A percentile compares a stretch with the other conserved stretches of the same genome.
Evolutionary conservation across 1,284 basidiomycete species (phyloP).

Genomic region (Kwoniella shivajii): DNA sequence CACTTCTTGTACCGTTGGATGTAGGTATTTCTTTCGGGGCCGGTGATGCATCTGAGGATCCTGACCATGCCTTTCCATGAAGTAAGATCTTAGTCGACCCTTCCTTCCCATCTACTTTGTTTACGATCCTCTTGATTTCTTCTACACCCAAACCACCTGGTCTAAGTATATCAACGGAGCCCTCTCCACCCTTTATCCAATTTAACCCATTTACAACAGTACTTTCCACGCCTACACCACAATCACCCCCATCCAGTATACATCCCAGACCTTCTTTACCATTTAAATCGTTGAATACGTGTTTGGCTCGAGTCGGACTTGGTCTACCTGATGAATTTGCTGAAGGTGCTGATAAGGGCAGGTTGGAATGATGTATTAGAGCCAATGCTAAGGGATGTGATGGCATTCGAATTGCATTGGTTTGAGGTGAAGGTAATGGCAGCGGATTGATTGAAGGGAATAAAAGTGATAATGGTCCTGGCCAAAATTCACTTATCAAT

Average conservation of each 20-base stretch:
- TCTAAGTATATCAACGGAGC: conserved; percentile 77
- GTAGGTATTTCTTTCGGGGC: conserved; percentile 3
- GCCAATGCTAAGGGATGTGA: conserved; percentile 89
- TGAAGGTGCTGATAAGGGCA: conserved; percentile 90
- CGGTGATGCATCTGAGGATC: not conserved
- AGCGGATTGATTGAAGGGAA: conserved; percentile 68
- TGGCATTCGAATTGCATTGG: conserved; percentile 92
- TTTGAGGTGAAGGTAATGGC: conserved; percentile 57
- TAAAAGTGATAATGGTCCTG: conserved; percentile 87
- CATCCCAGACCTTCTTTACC: conserved; percentile 64
- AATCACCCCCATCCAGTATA: conserved; percentile 91
- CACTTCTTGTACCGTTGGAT: not conserved
- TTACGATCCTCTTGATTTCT: conserved; percentile 69
- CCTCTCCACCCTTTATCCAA: conserved; percentile 60
- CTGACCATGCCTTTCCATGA: conserved; percentile 38
- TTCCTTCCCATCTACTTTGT: conserved; percentile 48
- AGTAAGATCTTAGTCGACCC: conserved; percentile 36
- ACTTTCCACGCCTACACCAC: conserved; percentile 88
- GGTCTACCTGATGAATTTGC: conserved; percentile 95
- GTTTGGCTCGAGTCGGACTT: conserved; percentile 86
- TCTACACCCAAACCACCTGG: conserved; percentile 94
- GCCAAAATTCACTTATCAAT: conserved; percentile 88
- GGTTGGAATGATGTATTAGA: conserved; percentile 72
- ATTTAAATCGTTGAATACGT: conserved; percentile 78
- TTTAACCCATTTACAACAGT: conserved; percentile 86